A percentile compares a stretch with the other conserved stretches of the same genome.
These are phyloP conservation scores for Pyricularia sp. DNA, from an alignment of 2,329 filamentous ascomycete genomes.

Conservation along the genomic window DNA sequence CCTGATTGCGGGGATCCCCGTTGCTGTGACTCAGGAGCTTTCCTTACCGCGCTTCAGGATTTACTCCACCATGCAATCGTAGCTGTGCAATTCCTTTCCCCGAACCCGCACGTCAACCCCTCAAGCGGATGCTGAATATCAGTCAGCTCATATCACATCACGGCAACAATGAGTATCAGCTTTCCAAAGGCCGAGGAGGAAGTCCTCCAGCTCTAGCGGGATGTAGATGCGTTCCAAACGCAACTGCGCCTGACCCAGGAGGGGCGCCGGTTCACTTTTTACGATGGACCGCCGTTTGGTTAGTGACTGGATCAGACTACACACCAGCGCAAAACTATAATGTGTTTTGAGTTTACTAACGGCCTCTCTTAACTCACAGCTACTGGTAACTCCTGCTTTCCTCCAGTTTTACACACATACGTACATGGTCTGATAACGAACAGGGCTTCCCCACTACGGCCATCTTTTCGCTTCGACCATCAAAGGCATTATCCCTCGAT, in stretches of 20 bases:
- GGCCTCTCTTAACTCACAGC: not conserved
- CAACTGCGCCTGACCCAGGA: constrained; percentile 68
- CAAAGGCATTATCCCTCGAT: constrained; percentile 91
- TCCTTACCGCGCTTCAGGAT: too few relatives aligned
- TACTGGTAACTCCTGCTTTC: not conserved
- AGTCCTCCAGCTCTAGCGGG: constrained; percentile 73
- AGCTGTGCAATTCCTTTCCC: too few relatives aligned
- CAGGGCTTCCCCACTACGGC: constrained; percentile 38
- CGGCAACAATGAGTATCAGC: constrained; percentile 56
- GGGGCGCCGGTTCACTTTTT: constrained; percentile 81
- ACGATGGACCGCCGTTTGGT: constrained; percentile 72
- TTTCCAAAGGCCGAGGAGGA: constrained; percentile 86
- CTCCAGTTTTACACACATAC: too few relatives aligned
- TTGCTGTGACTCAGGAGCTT: too few relatives aligned
- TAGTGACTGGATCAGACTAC: constrained; percentile 19
- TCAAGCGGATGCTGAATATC: not conserved
- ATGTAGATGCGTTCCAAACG: constrained; percentile 77
- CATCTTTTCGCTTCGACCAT: constrained; percentile 86
- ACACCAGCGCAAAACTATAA: too few relatives aligned
- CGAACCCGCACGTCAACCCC: not conserved
- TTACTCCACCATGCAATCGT: too few relatives aligned
- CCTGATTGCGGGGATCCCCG: too few relatives aligned
- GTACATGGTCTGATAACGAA: not conserved
- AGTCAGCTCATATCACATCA: not conserved
- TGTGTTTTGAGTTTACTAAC: not conserved